Base-by-base conservation (phyloP, 768 basidiomycete species). In the Podaxis pistillaris region DNA sequence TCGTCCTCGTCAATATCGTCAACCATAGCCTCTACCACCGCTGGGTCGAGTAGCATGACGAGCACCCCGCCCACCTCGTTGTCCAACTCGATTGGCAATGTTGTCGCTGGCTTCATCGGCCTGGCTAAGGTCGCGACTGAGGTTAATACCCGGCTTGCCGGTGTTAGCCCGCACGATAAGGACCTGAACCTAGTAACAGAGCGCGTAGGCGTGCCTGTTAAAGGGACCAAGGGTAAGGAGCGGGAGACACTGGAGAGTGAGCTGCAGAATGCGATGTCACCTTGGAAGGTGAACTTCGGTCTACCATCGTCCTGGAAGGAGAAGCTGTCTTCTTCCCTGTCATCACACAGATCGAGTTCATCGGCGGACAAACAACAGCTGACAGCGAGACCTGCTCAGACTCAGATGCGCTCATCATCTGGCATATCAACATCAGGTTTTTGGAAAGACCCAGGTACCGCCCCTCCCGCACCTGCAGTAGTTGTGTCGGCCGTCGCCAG, bases 61-160 rank as follows among this genome's bases (percentile, higher is more conserved):
- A 85, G 83, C 68, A 86, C 83, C 9, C 86, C 85, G 4, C 84
- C 83, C 12, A 87, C 85, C 17, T 86, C 86, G 4, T 72, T 78
- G 60, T 83, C 75, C 37, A 79, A 77, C 69, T 85, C 73, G 3
- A 73, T 84, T 11, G 80, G 80, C 17, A 79, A 78, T 60, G 78
- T 70, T 22, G 75, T 80, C 44, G 73, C 76, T 50, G 78, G 78
- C 8, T 74, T 81, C 54, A 68, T 80, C 58, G 74, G 73, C n/a
- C 69, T 76, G 19, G 66, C 73, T 8, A 76, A 73, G 49, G 67
- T 74, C 28, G 69, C 69, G 50, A 67, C 65, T 12, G 72, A 72
- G 37, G 60, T 72, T 37, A 70, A 69, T 53, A 67, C 68, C 12
- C 64, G 65, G 19, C 59, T 66, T 17, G 69, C 62, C 38, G 61